Evolutionary conservation across 305 asterid genomes (phyloP).

Genomic region (Rubia occidens): DNA sequence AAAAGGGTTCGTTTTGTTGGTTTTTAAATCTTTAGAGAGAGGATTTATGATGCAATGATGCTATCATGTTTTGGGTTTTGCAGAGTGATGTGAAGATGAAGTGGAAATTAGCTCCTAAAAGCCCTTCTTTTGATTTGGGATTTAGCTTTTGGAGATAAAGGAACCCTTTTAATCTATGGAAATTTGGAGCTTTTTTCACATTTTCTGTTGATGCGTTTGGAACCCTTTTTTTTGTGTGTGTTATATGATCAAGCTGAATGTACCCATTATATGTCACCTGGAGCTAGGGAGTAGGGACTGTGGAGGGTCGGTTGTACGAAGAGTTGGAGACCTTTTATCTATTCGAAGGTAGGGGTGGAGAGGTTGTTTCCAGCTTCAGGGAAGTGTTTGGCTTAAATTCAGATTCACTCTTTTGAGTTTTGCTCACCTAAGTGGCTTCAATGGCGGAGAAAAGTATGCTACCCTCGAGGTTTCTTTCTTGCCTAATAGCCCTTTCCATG

Average conservation of each 20-base stretch:
- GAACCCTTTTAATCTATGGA: not conserved
- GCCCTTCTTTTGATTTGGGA: not conserved
- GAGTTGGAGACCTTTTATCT: not conserved
- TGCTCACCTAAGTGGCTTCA: slow-evolving; percentile 27
- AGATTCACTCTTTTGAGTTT: not conserved
- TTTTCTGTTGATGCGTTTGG: not conserved
- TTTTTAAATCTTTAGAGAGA: not conserved
- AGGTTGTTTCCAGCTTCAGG: not conserved
- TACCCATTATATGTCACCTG: not conserved
- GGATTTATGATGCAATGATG: not conserved
- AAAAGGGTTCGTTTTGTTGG: not conserved
- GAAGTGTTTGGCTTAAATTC: not conserved
- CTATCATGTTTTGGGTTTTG: not conserved
- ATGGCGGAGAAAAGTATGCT: slow-evolving; percentile 43
- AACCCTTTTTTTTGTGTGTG: not conserved
- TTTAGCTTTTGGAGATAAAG: slow-evolving; percentile 7
- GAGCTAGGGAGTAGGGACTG: not conserved
- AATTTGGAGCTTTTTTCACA: not conserved
- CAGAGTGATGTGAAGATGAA: not conserved
- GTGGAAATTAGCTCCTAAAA: not conserved
- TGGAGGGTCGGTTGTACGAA: not conserved
- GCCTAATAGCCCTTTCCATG: slow-evolving; percentile 41
- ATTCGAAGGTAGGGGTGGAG: not conserved
- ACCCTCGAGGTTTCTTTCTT: slow-evolving; percentile 47
- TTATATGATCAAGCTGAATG: too few species aligned